Percentiles rank a stretch among this genome's conserved stretches.
These are phyloP conservation scores for Miscanthus lutarioriparius DNA, from an alignment of 176 grass and related monocot genomes.

Conservation along the genomic window DNA sequence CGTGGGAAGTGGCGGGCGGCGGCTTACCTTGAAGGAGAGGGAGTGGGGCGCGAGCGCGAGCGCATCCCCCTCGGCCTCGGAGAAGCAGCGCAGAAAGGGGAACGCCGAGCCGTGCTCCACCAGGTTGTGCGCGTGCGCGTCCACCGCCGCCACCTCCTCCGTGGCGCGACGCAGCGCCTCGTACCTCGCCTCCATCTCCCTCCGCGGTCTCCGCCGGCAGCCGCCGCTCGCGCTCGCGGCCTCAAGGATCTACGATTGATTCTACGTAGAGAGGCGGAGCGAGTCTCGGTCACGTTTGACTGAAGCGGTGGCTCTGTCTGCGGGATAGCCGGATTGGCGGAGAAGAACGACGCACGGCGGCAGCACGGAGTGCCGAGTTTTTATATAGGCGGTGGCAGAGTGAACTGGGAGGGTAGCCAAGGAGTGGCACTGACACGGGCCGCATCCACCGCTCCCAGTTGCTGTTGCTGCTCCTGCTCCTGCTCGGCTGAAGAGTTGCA, in stretches of 20 bases:
- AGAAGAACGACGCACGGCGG: background rate
- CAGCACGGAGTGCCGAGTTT: background rate
- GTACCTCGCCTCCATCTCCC: constrained; percentile 54
- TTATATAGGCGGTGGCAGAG: background rate
- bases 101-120: constrained; percentile 54
- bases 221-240: background rate
- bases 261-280: background rate
- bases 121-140: constrained; percentile 89
- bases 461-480: no score
- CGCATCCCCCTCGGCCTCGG: constrained; percentile 82
- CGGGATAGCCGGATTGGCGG: background rate
- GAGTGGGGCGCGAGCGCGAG: constrained; percentile 68
- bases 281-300: constrained; percentile 12
- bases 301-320: background rate
- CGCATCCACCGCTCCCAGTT: no score
- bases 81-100: constrained; percentile 86
- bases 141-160: constrained; percentile 62
- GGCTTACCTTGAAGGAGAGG: constrained; percentile 90
- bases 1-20: background rate
- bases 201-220: background rate
- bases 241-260: background rate
- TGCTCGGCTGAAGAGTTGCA: no score
- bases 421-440: background rate
- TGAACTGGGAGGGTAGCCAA: no score
- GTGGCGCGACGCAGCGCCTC: constrained; percentile 61